phyloP scores from a whole-genome alignment of 768 basidiomycete species.

The Megacollybia marginata region DNA sequence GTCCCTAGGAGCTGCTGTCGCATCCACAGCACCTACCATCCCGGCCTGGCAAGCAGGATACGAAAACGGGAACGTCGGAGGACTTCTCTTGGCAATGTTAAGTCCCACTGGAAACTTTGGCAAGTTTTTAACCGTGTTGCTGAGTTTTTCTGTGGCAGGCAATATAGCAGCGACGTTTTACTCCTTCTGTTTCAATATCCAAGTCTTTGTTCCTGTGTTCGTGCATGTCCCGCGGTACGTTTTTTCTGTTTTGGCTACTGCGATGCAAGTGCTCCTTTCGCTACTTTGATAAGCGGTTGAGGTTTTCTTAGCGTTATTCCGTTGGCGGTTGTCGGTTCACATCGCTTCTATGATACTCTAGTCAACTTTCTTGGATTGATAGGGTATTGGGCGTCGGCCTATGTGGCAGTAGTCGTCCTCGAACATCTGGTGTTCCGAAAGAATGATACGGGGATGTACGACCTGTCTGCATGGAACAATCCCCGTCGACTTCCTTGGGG shows the following conservation, averaged over 20 bases:
- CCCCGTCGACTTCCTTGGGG: conserved; percentile 28
- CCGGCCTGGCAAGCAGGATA: conserved; percentile 40
- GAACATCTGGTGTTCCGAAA: conserved; percentile 46
- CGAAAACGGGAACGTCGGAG: conserved; percentile 35
- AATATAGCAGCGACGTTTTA: conserved; percentile 64
- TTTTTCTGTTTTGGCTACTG: conserved; percentile 28
- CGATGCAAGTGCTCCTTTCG: conserved; percentile 31
- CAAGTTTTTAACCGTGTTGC: conserved; percentile 49
- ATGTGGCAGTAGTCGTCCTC: conserved; percentile 35
- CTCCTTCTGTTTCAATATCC: conserved; percentile 47
- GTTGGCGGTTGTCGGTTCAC: conserved; percentile 43
- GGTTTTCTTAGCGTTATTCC: conserved; percentile 31
- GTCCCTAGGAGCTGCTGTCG: conserved; percentile 39
- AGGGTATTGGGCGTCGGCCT: conserved; percentile 48
- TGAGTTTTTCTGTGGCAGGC: conserved; percentile 53
- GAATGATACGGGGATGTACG: conserved; percentile 25
- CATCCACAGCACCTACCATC: conserved; percentile 31
- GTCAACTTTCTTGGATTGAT: conserved; percentile 50
- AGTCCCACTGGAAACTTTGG: conserved; percentile 44
- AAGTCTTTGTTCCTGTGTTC: conserved; percentile 39
- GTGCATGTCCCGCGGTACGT: conserved; percentile 39
- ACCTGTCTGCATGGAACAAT: conserved; percentile 4
- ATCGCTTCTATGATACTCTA: conserved; percentile 41
- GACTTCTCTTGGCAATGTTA: conserved; percentile 43
- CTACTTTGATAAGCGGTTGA: neutral